Conservation (phyloP, 257 asterid species). For the Solanum pinnatisectum region DNA sequence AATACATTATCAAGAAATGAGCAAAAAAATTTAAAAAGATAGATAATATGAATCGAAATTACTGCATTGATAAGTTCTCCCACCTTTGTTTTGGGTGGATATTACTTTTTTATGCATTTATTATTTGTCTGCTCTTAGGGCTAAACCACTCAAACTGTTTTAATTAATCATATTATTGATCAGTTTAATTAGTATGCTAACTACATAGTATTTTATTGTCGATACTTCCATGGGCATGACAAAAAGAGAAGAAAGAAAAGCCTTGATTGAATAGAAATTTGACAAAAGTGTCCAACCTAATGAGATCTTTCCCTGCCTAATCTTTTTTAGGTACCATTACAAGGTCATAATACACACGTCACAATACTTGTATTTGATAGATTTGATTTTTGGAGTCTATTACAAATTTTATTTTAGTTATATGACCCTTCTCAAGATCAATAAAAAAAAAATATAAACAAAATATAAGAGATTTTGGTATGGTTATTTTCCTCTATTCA, state of each 20-base stretch:
- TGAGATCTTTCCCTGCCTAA: not conserved
- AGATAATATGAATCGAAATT: not conserved
- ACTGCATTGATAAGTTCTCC: not conserved
- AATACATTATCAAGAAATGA: not conserved
- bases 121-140: not conserved
- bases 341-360: not conserved
- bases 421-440: not conserved
- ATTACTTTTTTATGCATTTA: not conserved
- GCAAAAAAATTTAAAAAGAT: not conserved
- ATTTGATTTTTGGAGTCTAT: not conserved
- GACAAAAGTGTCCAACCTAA: not conserved
- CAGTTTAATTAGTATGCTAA: not conserved
- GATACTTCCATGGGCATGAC: not conserved
- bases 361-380: not conserved
- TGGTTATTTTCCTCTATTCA: not conserved
- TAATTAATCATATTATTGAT: not conserved
- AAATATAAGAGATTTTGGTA: not conserved
- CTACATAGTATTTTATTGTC: not conserved
- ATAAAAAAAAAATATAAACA: not conserved
- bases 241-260: not conserved
- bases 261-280: not conserved
- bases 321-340: not conserved
- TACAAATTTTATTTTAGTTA: not conserved
- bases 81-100: not conserved
- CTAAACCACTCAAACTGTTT: not conserved